Conservation (phyloP, 129 eudicot species). For the Saussurea involucrata region DNA sequence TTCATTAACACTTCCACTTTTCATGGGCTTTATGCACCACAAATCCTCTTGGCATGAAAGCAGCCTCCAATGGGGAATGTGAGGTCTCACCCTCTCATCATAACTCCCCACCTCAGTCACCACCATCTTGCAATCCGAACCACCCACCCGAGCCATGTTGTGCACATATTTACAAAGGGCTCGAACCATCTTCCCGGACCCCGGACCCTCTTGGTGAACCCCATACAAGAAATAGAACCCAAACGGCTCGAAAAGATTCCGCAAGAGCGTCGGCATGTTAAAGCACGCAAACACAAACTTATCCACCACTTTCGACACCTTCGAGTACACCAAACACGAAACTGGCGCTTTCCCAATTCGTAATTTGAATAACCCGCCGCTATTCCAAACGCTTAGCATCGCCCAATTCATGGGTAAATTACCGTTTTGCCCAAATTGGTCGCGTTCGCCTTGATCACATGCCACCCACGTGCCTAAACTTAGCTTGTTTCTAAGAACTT, state of each 20-base stretch:
- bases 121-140: slow-evolving; percentile 40
- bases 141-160: slow-evolving; percentile 38
- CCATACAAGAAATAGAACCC: slow-evolving; percentile 62
- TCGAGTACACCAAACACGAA: slow-evolving; percentile 32
- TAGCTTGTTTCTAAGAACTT: slow-evolving; percentile 39
- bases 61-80: slow-evolving; percentile 59
- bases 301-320: slow-evolving; percentile 28
- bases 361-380: slow-evolving; percentile 47
- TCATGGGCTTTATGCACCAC: slow-evolving; percentile 61
- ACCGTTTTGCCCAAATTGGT: slow-evolving; percentile 25
- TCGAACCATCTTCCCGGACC: slow-evolving; percentile 41
- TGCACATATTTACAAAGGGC: slow-evolving; percentile 53
- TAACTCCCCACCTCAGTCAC: slow-evolving; percentile 52
- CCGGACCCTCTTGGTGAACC: slow-evolving; percentile 45
- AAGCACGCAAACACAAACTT: slow-evolving; percentile 42
- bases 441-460: slow-evolving; percentile 17
- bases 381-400: slow-evolving; percentile 64
- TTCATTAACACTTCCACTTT: slow-evolving; percentile 29
- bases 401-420: slow-evolving; percentile 49
- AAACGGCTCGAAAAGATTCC: slow-evolving; percentile 40
- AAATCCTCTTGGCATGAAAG: slow-evolving; percentile 57
- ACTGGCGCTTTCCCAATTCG: slow-evolving; percentile 41
- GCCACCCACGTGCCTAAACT: slow-evolving; percentile 71
- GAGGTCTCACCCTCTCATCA: slow-evolving; percentile 37
- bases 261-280: slow-evolving; percentile 32